Base-by-base conservation (phyloP, 352 stramenopile species). In the Globisporangium megalacanthum region DNA sequence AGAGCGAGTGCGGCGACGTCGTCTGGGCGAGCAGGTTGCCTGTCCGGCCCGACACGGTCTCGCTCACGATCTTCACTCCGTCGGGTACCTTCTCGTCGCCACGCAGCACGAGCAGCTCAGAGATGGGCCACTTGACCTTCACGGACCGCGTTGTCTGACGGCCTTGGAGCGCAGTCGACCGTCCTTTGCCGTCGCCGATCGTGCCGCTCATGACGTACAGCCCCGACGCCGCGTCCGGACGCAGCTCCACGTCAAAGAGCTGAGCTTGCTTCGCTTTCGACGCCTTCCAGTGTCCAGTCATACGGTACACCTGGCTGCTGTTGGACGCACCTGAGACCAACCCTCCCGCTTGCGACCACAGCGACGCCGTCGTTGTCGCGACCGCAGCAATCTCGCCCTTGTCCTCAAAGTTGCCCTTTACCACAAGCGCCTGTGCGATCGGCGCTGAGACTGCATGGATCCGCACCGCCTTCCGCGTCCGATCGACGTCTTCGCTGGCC, bases 21-120 rank as follows among this genome's bases (percentile, higher is more conserved):
- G 83, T 92, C 47, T 94, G 81, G 14, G 81, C 78, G 22, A 94
- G 58, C 33, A 94, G 19, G 55, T 91, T 92, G 15, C 81, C 83
- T 39, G 72, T 76, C 17, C 77, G 79, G 20, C 83, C 79, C 3
- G 83, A 94, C 45, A 71, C 83, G 0, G 81, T 94, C 37, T 90
- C 78, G 14, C 70, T 69, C 37, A 94, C 58, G 37, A 92, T 71
- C 39, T 91, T 73, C 14, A 82, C 69, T 2, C 72, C 80, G 54
- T 92, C 81, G 2, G 81, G 83, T 14, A 94, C 80, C 17, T 70
- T 67, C 35, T 94, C 83, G 41, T 91, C 78, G 3, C 83, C 83
- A 22, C 82, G 83, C 19, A 93, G 57, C 17, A 95, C 73, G 4
- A 91, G 56, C n/a, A 95, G 63, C 39, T 76, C 64, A 0, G 82